Percentiles rank a stretch among this genome's conserved stretches.
phyloP scores from a whole-genome alignment of 768 basidiomycete species.

The Amanita inopinata region DNA sequence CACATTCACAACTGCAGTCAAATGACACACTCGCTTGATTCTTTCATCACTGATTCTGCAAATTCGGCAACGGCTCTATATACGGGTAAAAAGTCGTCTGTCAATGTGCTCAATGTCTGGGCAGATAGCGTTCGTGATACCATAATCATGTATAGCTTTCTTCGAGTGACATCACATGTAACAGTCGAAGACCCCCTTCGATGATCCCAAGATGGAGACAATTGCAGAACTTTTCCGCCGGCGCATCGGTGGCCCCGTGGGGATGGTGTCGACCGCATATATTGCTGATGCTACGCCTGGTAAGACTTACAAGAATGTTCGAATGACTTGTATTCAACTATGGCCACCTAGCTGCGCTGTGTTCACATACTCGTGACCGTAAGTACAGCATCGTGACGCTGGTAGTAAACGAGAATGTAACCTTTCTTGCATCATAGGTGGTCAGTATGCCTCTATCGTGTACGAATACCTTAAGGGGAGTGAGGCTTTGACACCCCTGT shows the following conservation, averaged over 20 bases:
- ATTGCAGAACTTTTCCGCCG: slow-evolving; percentile 36
- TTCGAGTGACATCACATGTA: neutral
- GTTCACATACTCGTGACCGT: slow-evolving; percentile 32
- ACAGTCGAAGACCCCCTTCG: slow-evolving; percentile 31
- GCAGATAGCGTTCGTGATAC: slow-evolving; percentile 28
- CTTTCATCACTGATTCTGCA: slow-evolving; percentile 38
- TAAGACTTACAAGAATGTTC: slow-evolving; percentile 10
- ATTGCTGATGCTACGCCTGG: slow-evolving; percentile 37
- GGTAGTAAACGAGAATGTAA: no score
- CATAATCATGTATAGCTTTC: neutral
- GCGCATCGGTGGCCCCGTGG: slow-evolving; percentile 28
- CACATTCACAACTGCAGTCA: slow-evolving; percentile 19
- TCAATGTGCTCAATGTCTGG: slow-evolving; percentile 31
- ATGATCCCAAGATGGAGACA: slow-evolving; percentile 36
- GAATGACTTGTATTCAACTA: neutral
- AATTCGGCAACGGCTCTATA: slow-evolving; percentile 38
- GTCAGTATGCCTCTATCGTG: slow-evolving; percentile 24
- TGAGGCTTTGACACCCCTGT: slow-evolving; percentile 21
- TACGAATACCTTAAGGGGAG: slow-evolving; percentile 27
- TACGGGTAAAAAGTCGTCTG: slow-evolving; percentile 34
- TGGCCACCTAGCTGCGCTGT: slow-evolving; percentile 24
- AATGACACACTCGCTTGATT: slow-evolving; percentile 39
- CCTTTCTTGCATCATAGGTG: no score
- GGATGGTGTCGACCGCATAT: slow-evolving; percentile 36
- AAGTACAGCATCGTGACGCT: no score